Conservation (phyloP, 306 rosid genomes). For the Cicer pinnatifidum region DNA sequence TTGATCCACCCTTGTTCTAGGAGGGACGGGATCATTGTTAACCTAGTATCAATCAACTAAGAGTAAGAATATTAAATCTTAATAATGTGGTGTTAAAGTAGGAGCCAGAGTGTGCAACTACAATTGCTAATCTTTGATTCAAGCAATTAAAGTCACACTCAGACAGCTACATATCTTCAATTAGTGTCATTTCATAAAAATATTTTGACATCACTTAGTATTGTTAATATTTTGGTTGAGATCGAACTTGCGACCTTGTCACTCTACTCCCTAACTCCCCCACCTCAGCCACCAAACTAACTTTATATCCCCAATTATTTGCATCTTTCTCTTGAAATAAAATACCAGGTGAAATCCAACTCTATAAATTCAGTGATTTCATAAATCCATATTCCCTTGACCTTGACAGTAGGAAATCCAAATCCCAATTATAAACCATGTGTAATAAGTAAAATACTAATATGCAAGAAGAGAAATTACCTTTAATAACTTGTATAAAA, state of each 20-base stretch:
- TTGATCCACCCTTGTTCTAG: neutral
- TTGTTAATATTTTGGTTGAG: no score
- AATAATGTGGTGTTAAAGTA: neutral
- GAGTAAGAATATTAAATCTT: neutral
- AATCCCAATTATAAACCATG: constrained; percentile 14
- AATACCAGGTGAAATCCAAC: no score
- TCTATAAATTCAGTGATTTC: no score
- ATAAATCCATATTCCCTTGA: no score
- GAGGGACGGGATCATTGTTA: neutral
- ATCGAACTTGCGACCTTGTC: no score
- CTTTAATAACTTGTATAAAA: constrained; percentile 68
- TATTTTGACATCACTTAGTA: neutral
- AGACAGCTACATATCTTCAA: neutral
- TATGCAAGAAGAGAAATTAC: constrained; percentile 46
- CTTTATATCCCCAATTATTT: no score
- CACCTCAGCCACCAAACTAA: no score
- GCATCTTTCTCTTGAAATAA: no score
- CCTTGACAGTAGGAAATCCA: no score
- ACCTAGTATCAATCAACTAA: neutral
- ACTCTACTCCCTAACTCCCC: no score
- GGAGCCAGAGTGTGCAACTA: neutral
- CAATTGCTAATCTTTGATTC: neutral
- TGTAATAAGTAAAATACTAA: constrained; percentile 1
- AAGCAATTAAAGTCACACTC: neutral
- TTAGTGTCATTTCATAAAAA: neutral